These are phyloP conservation scores for Acacia crassicarpa DNA, from an alignment of 306 rosid genomes.

Conservation along the genomic window DNA sequence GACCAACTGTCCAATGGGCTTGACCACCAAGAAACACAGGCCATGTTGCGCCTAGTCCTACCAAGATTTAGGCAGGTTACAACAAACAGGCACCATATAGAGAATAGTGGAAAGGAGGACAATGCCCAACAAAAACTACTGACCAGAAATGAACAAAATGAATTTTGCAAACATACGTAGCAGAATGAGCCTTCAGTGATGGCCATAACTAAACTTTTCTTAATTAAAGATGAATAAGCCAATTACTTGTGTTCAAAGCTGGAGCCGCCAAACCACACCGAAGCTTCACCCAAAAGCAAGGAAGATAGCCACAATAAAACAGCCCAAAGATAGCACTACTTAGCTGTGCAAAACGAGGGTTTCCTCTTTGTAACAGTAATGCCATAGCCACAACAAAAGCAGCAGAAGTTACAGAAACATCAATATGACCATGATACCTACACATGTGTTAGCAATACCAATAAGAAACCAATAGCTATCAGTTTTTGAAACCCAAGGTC, in stretches of 20 bases:
- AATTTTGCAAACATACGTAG: neutral
- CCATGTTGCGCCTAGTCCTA: slow-evolving; percentile 52
- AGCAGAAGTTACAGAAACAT: slow-evolving; percentile 89
- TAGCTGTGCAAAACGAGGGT: slow-evolving; percentile 92
- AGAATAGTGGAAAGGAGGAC: neutral
- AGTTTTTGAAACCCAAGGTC: slow-evolving; percentile 1
- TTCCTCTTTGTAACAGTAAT: slow-evolving; percentile 85
- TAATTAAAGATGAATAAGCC: slow-evolving; percentile 17
- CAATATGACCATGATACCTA: slow-evolving; percentile 91
- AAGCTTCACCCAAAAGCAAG: slow-evolving; percentile 98
- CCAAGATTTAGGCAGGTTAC: slow-evolving; percentile 31
- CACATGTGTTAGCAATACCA: slow-evolving; percentile 35
- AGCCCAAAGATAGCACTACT: slow-evolving; percentile 94
- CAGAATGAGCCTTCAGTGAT: neutral
- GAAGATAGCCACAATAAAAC: slow-evolving; percentile 95
- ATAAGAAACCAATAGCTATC: slow-evolving; percentile 39
- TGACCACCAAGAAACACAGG: slow-evolving; percentile 57
- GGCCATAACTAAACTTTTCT: neutral
- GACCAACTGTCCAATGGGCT: slow-evolving; percentile 95
- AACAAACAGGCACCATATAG: slow-evolving; percentile 4
- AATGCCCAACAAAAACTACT: neutral
- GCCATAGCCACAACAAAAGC: slow-evolving; percentile 84
- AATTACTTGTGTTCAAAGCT: slow-evolving; percentile 67
- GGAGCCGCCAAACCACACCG: slow-evolving; percentile 96
- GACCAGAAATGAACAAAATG: neutral